These are phyloP conservation scores for Monosporozyma aerobia DNA, from an alignment of 805 yeast species.

Conservation along the genomic window DNA sequence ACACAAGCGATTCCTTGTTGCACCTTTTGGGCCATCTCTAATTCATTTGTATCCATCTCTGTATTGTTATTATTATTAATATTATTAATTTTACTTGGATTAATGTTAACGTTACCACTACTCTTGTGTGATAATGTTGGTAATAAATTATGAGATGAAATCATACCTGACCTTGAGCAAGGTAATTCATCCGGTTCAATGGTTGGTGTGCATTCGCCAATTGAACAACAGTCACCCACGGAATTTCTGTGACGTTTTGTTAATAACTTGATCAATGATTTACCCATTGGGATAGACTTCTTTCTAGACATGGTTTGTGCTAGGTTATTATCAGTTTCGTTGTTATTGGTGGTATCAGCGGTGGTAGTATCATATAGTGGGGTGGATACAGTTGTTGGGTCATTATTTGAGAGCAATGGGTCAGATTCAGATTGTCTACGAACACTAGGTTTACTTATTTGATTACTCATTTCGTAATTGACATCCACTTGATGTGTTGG, in stretches of 20 bases:
- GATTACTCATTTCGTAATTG: background rate
- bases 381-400: background rate
- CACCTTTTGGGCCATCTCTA: background rate
- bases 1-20: conserved; percentile 19
- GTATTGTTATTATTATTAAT: too few species aligned
- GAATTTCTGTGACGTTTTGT: conserved; percentile 1
- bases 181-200: conserved; percentile 1
- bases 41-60: background rate
- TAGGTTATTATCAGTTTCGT: background rate
- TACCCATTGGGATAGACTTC: background rate
- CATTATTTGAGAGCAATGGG: background rate
- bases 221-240: conserved; percentile 2
- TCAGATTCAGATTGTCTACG: background rate
- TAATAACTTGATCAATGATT: conserved; percentile 1
- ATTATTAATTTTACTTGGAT: background rate
- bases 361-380: background rate
- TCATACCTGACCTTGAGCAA: background rate
- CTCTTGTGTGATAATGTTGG: background rate
- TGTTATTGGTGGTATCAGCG: background rate
- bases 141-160: background rate
- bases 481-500: background rate
- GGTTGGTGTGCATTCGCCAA: conserved; percentile 4
- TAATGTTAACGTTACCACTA: background rate
- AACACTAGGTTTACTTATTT: background rate
- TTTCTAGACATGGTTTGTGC: background rate